Evolutionary conservation across 2,329 filamentous ascomycete species (phyloP), one percentile per base, ranked within the genome.

Genomic region (Aspergillus aculeatus): DNA sequence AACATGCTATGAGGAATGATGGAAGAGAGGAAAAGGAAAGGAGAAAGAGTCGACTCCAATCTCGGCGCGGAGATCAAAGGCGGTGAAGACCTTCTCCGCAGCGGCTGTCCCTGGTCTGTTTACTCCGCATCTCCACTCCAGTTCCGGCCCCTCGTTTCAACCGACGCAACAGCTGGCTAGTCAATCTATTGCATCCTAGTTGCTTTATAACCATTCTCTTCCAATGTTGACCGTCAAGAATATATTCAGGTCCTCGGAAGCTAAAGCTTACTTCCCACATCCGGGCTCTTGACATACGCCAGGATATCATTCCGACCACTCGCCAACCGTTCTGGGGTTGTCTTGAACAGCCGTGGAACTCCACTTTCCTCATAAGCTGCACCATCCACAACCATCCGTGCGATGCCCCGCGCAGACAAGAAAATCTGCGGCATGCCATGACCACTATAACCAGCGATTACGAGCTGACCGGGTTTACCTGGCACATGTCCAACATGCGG

Each of bases 351-450:
- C 12, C 64, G 60, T 2, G 75, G 75, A 14, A 77, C 48, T 5
- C 66, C 67, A 5, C 69, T 75, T 7, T 64, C 66, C 11, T 68
- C 69, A 16, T 73, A 71, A 4, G 49, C 47, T 1, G 56, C 47
- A 3, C 59, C 69, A 11, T 67, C 64, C 21, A 71, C 55, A 62
- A 87, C 80, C 82, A 88, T 86, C 31, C 76, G 73, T 1, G 80
- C 83, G 59, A 89, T 65, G 0, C 82, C 86, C 64, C 82, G 80
- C 0, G 85, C 85, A 29, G 81, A 83, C 69, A 85, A 82, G 75
- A 85, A 83, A 57, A 84, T 85, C 32, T 85, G 71, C 1, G 86
- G 86, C 87, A 89, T 89, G 0, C 86, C 86, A 69, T 89, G 85
- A 1, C 87, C 87, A 63, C 87, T 86, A 63, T 89, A 89, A 5